Evolutionary conservation across 2,329 filamentous ascomycete species (phyloP).

Genomic region (Alternaria panax): DNA sequence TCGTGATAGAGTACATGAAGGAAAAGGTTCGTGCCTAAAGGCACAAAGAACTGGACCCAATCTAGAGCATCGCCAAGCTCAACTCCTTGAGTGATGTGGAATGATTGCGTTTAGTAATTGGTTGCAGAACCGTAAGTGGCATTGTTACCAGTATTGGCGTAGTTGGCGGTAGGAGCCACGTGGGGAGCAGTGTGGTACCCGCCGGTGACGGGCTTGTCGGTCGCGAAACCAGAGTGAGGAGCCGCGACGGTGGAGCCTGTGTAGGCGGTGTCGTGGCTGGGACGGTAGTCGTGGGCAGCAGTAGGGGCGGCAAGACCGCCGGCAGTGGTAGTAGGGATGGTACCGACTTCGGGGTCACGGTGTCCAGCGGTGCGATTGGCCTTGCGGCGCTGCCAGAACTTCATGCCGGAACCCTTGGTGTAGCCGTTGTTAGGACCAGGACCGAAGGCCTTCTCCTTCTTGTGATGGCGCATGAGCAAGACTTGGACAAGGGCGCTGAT

Average conservation of each 20-base stretch:
- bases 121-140: constrained; percentile 38
- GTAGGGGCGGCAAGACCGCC: constrained; percentile 26
- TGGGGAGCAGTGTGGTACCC: constrained; percentile 57
- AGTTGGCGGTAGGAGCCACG: constrained; percentile 36
- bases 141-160: constrained; percentile 42
- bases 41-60: not conserved
- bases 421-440: constrained; percentile 72
- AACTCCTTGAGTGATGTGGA: not conserved
- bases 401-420: constrained; percentile 65
- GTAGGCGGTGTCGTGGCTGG: constrained; percentile 59
- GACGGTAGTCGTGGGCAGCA: constrained; percentile 47
- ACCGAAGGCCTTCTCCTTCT: constrained; percentile 76
- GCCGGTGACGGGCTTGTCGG: constrained; percentile 46
- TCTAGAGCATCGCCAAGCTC: not conserved
- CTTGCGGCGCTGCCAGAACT: constrained; percentile 54
- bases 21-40: not conserved
- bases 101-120: constrained; percentile 18
- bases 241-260: constrained; percentile 56
- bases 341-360: constrained; percentile 55
- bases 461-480: constrained; percentile 72
- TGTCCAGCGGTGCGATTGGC: constrained; percentile 43
- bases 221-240: constrained; percentile 46
- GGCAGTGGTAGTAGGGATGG: constrained; percentile 26
- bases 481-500: constrained; percentile 74
- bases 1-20: constrained; percentile 16